Conservation (phyloP, 2,329 filamentous ascomycete genomes). For the Volutella citrinella region DNA sequence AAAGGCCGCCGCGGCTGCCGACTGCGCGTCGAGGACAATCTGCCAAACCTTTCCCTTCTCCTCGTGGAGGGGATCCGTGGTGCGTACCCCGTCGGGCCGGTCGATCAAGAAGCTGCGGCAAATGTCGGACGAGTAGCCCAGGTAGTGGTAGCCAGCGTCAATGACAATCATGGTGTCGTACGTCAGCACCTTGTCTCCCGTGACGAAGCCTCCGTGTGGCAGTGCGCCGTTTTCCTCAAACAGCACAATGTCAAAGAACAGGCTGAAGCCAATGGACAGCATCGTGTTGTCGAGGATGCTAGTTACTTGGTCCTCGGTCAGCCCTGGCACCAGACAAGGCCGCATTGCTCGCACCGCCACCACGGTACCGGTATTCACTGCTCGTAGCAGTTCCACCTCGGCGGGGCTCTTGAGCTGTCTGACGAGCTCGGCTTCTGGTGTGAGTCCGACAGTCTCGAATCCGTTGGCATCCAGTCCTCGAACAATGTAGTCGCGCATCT, state of each 20-base stretch:
- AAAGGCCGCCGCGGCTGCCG: slow-evolving; percentile 49
- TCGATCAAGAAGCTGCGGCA: slow-evolving; percentile 59
- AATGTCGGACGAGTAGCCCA: slow-evolving; percentile 63
- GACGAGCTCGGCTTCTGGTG: slow-evolving; percentile 53
- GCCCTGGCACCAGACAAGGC: slow-evolving; percentile 50
- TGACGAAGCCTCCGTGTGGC: slow-evolving; percentile 51
- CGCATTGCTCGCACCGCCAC: slow-evolving; percentile 57
- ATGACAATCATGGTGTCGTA: slow-evolving; percentile 58
- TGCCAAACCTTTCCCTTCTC: slow-evolving; percentile 59
- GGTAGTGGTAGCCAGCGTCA: slow-evolving; percentile 59
- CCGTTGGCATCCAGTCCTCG: slow-evolving; percentile 51
- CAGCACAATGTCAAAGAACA: slow-evolving; percentile 63
- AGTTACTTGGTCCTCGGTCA: slow-evolving; percentile 58
- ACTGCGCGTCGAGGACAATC: slow-evolving; percentile 61
- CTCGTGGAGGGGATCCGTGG: slow-evolving; percentile 24
- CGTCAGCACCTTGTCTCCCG: slow-evolving; percentile 49
- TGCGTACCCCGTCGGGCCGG: slow-evolving; percentile 15
- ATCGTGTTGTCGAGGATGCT: slow-evolving; percentile 54
- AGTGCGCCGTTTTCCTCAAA: slow-evolving; percentile 56
- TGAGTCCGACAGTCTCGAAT: slow-evolving; percentile 54
- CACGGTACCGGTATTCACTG: slow-evolving; percentile 63
- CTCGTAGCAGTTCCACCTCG: slow-evolving; percentile 56
- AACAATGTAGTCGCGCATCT: slow-evolving; percentile 62
- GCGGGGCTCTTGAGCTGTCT: slow-evolving; percentile 55
- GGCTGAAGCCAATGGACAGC: slow-evolving; percentile 49